These are phyloP conservation scores for Fraxinus sp. DNA, from an alignment of 305 asterid species.

Conservation along the genomic window DNA sequence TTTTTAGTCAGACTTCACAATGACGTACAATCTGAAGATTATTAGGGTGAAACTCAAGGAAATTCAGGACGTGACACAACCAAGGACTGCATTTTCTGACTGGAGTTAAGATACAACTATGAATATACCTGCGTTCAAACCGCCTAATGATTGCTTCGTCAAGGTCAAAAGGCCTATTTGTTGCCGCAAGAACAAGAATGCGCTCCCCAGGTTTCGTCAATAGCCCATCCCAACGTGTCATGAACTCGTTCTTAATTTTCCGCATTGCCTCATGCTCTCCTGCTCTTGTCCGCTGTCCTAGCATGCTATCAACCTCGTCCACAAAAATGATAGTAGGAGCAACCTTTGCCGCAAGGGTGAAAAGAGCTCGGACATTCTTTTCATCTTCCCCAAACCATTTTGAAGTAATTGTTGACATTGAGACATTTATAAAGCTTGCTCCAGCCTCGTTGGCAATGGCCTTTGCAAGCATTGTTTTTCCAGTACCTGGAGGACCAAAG, in stretches of 20 bases:
- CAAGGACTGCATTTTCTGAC: not conserved
- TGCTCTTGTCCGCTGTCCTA: slow-evolving; percentile 88
- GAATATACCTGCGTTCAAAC: slow-evolving; percentile 82
- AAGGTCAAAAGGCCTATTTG: slow-evolving; percentile 93
- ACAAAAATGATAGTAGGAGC: slow-evolving; percentile 91
- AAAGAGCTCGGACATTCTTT: slow-evolving; percentile 91
- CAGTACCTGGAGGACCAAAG: slow-evolving; percentile 98
- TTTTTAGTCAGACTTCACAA: not conserved
- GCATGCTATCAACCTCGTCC: slow-evolving; percentile 99
- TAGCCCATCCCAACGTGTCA: slow-evolving; percentile 96
- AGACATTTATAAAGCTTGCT: slow-evolving; percentile 94
- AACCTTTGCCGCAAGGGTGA: slow-evolving; percentile 94
- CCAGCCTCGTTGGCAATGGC: slow-evolving; percentile 98
- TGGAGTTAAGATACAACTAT: not conserved
- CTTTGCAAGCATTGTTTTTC: slow-evolving; percentile 98
- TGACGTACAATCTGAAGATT: not conserved
- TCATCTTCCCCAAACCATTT: slow-evolving; percentile 99
- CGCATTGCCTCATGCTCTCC: slow-evolving; percentile 99
- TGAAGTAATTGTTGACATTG: slow-evolving; percentile 95
- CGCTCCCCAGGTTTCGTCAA: slow-evolving; percentile 83
- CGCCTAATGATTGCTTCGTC: slow-evolving; percentile 97
- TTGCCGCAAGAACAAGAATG: slow-evolving; percentile 97
- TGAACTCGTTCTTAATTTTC: slow-evolving; percentile 90
- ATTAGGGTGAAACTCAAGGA: not conserved
- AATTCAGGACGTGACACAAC: not conserved